Conservation (phyloP, 1,139 yeast genomes). For the Kodamaea sp. region DNA sequence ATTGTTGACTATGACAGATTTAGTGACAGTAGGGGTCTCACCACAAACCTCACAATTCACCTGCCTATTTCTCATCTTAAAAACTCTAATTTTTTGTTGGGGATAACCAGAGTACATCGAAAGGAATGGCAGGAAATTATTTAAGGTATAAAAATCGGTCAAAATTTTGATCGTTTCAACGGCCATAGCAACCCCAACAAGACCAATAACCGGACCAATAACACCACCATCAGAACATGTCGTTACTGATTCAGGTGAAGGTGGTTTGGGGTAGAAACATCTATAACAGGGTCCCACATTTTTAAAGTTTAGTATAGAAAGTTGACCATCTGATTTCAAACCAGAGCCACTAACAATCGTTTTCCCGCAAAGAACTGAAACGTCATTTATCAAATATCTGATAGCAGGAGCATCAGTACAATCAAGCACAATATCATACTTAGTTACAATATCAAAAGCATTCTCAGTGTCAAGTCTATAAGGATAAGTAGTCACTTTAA, state of each 20-base stretch:
- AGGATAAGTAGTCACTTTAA: slow-evolving; percentile 50
- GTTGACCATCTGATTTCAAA: slow-evolving; percentile 85
- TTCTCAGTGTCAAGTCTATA: slow-evolving; percentile 51
- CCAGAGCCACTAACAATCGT: slow-evolving; percentile 93
- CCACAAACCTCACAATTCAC: slow-evolving; percentile 66
- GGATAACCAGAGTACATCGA: slow-evolving; percentile 72
- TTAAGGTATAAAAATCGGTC: slow-evolving; percentile 50
- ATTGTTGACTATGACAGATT: slow-evolving; percentile 41
- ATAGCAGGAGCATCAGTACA: slow-evolving; percentile 94
- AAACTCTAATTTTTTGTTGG: slow-evolving; percentile 62
- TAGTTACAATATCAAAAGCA: slow-evolving; percentile 58
- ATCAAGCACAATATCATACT: slow-evolving; percentile 77
- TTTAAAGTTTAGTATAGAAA: slow-evolving; percentile 68
- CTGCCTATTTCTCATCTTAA: slow-evolving; percentile 76
- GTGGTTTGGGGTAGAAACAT: slow-evolving; percentile 89
- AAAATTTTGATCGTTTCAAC: slow-evolving; percentile 77
- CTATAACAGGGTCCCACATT: slow-evolving; percentile 86
- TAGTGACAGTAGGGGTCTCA: slow-evolving; percentile 44
- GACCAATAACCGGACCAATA: slow-evolving; percentile 90
- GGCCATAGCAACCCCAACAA: slow-evolving; percentile 87
- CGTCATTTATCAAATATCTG: slow-evolving; percentile 84
- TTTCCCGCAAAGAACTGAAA: slow-evolving; percentile 62
- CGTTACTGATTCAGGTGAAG: slow-evolving; percentile 77
- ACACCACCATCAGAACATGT: slow-evolving; percentile 96
- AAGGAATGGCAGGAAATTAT: slow-evolving; percentile 64